Conservation (phyloP, 441 rosid genomes). For the California macrophylla region DNA sequence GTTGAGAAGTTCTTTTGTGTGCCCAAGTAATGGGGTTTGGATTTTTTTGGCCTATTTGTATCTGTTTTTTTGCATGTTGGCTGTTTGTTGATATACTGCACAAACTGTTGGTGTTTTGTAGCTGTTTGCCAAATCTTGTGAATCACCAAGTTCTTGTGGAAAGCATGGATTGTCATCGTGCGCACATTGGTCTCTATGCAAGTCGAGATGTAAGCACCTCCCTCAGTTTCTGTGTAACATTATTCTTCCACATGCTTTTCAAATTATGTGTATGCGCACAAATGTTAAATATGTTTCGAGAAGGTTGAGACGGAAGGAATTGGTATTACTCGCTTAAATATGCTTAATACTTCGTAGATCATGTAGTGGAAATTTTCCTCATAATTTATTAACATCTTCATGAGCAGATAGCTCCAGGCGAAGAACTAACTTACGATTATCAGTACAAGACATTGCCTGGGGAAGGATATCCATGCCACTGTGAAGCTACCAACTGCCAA, state of each 20-base stretch:
- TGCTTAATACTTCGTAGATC: too few relatives aligned
- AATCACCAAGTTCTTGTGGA: conserved; percentile 74
- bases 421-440: conserved; percentile 71
- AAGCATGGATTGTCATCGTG: conserved; percentile 71
- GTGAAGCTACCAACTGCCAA: conserved; percentile 55
- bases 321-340: too few relatives aligned
- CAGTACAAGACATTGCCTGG: conserved; percentile 38
- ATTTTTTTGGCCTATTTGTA: neutral
- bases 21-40: too few relatives aligned
- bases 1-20: neutral
- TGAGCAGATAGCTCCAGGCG: conserved; percentile 78
- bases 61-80: too few relatives aligned
- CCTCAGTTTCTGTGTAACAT: conserved; percentile 1
- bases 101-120: conserved; percentile 23
- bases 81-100: conserved; percentile 16
- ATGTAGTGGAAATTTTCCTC: neutral
- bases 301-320: too few relatives aligned
- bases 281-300: too few relatives aligned
- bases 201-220: conserved; percentile 60
- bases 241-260: neutral
- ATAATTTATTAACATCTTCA: conserved; percentile 11
- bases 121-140: conserved; percentile 83
- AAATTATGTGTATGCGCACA: too few relatives aligned
- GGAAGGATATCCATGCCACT: conserved; percentile 54
- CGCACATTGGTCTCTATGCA: conserved; percentile 90